Conservation (phyloP, 2,329 filamentous ascomycete genomes). For the Apiospora koreana region DNA sequence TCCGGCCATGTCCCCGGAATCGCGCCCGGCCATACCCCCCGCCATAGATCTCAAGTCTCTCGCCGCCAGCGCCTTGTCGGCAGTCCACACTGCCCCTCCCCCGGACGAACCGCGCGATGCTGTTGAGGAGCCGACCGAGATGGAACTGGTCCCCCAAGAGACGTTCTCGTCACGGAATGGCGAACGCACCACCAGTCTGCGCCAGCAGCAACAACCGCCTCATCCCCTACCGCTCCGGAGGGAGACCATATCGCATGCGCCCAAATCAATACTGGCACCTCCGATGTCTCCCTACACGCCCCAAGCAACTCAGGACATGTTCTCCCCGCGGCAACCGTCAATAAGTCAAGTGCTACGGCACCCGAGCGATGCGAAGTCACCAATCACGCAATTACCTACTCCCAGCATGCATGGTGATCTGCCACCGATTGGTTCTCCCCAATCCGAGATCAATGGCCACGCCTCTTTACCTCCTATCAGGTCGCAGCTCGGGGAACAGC, state of each 20-base stretch:
- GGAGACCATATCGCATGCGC: neutral
- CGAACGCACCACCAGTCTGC: neutral
- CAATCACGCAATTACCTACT: constrained; percentile 31
- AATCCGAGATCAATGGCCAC: constrained; percentile 38
- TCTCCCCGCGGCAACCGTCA: constrained; percentile 26
- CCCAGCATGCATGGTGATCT: constrained; percentile 30
- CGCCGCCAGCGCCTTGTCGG: constrained; percentile 11
- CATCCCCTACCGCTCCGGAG: constrained; percentile 4
- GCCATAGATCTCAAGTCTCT: constrained; percentile 15
- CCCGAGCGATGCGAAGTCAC: constrained; percentile 35
- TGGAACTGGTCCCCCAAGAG: neutral
- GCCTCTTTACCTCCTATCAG: constrained; percentile 41
- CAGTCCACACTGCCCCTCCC: neutral
- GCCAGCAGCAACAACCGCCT: constrained; percentile 1
- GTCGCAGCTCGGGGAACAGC: constrained; percentile 31
- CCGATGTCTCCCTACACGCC: constrained; percentile 31
- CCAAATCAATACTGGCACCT: constrained; percentile 28
- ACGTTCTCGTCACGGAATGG: neutral
- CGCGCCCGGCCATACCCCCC: constrained; percentile 17
- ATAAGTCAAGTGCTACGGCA: constrained; percentile 30
- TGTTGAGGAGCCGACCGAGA: neutral
- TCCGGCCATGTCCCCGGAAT: constrained; percentile 32
- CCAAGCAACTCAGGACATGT: constrained; percentile 27
- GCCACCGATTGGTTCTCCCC: constrained; percentile 38
- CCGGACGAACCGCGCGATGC: neutral